phyloP scores from a whole-genome alignment of 2,329 filamentous ascomycete species.

The Fusarium anguioides region DNA sequence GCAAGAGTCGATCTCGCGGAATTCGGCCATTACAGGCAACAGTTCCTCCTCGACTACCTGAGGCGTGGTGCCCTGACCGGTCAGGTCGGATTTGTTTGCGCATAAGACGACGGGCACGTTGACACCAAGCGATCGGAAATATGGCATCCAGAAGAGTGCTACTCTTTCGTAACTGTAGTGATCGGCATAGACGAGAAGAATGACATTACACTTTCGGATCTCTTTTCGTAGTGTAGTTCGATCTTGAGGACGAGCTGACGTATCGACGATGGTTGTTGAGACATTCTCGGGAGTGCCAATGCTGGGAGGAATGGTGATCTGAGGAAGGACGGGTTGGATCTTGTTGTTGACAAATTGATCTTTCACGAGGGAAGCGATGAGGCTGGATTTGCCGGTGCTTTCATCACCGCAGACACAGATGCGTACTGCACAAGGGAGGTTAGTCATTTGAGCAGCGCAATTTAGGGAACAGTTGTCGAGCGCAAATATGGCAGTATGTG shows the following conservation, averaged over 20 bases:
- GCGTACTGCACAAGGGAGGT: slow-evolving; percentile 67
- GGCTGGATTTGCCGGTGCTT: slow-evolving; percentile 90
- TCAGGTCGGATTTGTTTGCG: slow-evolving; percentile 96
- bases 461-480: neutral
- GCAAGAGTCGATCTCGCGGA: slow-evolving; percentile 98
- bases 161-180: slow-evolving; percentile 99
- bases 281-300: slow-evolving; percentile 96
- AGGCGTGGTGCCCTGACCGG: slow-evolving; percentile 77
- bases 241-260: slow-evolving; percentile 93
- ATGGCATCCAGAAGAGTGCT: slow-evolving; percentile 97
- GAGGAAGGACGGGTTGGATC: slow-evolving; percentile 93
- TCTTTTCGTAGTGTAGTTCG: slow-evolving; percentile 90
- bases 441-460: slow-evolving; percentile 12
- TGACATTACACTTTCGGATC: slow-evolving; percentile 96
- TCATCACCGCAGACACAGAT: slow-evolving; percentile 98
- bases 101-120: slow-evolving; percentile 98
- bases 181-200: slow-evolving; percentile 95
- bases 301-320: slow-evolving; percentile 93
- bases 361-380: slow-evolving; percentile 96
- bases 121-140: slow-evolving; percentile 96
- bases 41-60: slow-evolving; percentile 97
- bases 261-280: slow-evolving; percentile 97
- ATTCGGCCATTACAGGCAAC: slow-evolving; percentile 97
- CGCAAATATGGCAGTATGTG: neutral
- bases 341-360: slow-evolving; percentile 96